Conservation (phyloP, 441 rosid species). For the Kokia cookei region DNA sequence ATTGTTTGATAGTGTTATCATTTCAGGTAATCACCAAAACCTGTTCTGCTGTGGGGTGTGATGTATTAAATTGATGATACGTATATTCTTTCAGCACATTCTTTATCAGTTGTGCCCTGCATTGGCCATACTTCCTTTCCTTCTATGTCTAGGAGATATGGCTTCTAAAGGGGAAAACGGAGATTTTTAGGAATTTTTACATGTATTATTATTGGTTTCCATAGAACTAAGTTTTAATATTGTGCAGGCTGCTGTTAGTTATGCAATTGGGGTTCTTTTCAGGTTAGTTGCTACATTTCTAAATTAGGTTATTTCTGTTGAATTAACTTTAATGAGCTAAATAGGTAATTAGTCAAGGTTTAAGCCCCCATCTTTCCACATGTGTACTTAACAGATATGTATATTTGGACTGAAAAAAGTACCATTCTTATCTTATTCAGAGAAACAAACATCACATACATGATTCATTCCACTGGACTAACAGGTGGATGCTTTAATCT, state of each 20-base stretch:
- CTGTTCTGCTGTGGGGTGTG: neutral
- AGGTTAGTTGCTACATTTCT: constrained; percentile 46
- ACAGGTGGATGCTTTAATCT: neutral
- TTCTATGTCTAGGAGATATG: neutral
- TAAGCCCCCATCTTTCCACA: neutral
- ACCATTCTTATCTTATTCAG: neutral
- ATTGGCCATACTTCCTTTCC: neutral
- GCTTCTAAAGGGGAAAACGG: neutral
- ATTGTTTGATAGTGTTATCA: constrained; percentile 68
- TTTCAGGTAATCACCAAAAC: constrained; percentile 44
- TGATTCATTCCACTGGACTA: neutral
- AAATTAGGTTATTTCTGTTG: neutral
- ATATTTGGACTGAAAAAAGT: neutral
- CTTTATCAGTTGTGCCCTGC: neutral
- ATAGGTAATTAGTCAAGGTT: neutral
- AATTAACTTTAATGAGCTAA: neutral
- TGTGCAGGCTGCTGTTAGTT: constrained; percentile 79
- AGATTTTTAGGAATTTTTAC: neutral
- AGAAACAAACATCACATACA: neutral
- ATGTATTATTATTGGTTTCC: constrained; percentile 11
- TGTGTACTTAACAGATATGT: neutral
- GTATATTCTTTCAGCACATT: neutral
- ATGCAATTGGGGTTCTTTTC: constrained; percentile 76
- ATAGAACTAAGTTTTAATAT: constrained; percentile 16
- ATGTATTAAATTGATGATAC: neutral